Evolutionary conservation across 2,329 filamentous ascomycete species (phyloP).

Genomic region (Penicillium sp.): DNA sequence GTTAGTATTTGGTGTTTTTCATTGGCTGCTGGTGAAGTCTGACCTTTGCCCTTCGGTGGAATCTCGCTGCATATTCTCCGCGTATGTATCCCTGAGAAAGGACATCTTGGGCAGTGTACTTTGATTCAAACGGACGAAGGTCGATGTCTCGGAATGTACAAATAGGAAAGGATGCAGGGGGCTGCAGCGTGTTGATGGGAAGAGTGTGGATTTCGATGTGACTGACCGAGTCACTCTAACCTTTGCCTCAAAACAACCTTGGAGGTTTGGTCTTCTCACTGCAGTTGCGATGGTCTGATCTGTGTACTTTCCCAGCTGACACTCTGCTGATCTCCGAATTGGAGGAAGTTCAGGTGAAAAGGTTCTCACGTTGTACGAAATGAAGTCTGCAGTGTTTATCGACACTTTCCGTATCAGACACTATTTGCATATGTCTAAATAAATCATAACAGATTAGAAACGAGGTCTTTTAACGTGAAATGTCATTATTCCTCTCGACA

Average conservation of each 20-base stretch:
- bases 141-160: not conserved
- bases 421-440: not conserved
- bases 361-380: not conserved
- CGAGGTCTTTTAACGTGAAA: not conserved
- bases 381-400: not conserved
- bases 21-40: not conserved
- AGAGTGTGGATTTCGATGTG: not conserved
- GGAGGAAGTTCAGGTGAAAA: not conserved
- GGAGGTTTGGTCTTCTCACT: not conserved
- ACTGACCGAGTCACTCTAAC: not conserved
- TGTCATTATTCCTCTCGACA: not conserved
- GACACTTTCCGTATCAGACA: not conserved
- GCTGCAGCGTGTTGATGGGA: not conserved
- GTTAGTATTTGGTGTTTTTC: not conserved
- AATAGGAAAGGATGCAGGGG: not conserved
- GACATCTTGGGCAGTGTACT: not conserved
- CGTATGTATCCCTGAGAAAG: not conserved
- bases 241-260: not conserved
- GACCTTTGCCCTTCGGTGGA: constrained; percentile 5
- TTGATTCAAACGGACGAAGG: not conserved
- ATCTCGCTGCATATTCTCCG: constrained; percentile 7
- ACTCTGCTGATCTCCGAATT: not conserved
- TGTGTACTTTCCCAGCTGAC: not conserved
- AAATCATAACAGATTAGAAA: not conserved
- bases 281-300: not conserved